phyloP scores from a whole-genome alignment of 768 basidiomycete genomes.

The Pleurotus djamor region DNA sequence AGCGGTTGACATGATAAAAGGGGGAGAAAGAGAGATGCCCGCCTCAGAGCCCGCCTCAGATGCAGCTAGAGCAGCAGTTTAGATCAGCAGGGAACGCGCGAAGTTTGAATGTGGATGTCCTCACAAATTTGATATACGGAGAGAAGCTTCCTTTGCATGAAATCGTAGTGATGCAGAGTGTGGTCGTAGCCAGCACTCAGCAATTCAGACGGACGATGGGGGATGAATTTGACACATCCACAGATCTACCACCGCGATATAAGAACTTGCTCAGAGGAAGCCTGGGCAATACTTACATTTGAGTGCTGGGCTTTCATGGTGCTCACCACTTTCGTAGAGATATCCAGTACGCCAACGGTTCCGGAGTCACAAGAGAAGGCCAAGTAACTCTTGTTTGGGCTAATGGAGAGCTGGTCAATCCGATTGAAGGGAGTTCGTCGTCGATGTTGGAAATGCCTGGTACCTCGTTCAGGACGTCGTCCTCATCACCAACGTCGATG shows the following conservation, averaged over 20 bases:
- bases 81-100: slow-evolving; percentile 1
- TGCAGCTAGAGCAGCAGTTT: slow-evolving; percentile 22
- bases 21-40: slow-evolving; percentile 65
- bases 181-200: slow-evolving; percentile 81
- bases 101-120: neutral
- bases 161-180: slow-evolving; percentile 66
- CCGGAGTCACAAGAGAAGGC: slow-evolving; percentile 77
- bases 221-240: slow-evolving; percentile 67
- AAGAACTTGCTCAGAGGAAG: neutral
- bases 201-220: slow-evolving; percentile 66
- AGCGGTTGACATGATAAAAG: slow-evolving; percentile 67
- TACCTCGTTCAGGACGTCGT: slow-evolving; percentile 72
- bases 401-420: slow-evolving; percentile 62
- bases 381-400: slow-evolving; percentile 49
- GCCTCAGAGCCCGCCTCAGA: slow-evolving; percentile 32
- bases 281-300: slow-evolving; percentile 45
- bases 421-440: neutral
- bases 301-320: slow-evolving; percentile 63
- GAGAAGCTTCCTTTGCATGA: slow-evolving; percentile 48
- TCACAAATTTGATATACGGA: slow-evolving; percentile 61
- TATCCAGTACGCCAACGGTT: slow-evolving; percentile 61
- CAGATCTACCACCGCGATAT: slow-evolving; percentile 52
- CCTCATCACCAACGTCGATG: slow-evolving; percentile 48
- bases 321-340: slow-evolving; percentile 42
- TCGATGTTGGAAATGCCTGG: neutral